Evolutionary conservation across 192 early-diverging fungal species (phyloP), one percentile per base, ranked within the genome.

Genomic region (Coemansia sp.): DNA sequence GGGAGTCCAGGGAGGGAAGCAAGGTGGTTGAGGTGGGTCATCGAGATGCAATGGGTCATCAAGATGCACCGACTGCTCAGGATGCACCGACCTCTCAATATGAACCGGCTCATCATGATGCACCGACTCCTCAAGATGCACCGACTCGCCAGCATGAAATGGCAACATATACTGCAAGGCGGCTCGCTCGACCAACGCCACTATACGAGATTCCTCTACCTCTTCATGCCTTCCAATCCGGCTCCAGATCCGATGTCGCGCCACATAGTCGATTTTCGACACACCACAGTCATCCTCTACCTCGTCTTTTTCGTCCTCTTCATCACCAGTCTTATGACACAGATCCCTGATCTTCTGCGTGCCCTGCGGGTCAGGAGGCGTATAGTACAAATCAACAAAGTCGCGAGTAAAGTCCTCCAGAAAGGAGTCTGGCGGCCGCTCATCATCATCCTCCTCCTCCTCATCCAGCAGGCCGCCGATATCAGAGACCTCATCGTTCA

Each of bases 401-500:
- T 64, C 54, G 0, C 58, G 65, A 2, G 75, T 71, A 58, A 68
- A 78, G 19, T 42, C 75, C 19, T 68, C 75, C 18, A 78, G 56
- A 52, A 78, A 68, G 54, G 69, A 72, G 5, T 41, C 27, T 15
- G 53, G 14, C 24, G 26, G 17, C 44, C n/a, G n/a, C n/a, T n/a
- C n/a, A n/a, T n/a, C n/a, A n/a, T 39, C 42, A 15, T 36, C 15
- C 8, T 11, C 26, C 10, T 40, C 19, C 0, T 41, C 53, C 21
- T 52, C 48, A 12, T 14, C 24, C 6, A 32, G 10, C 38, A 38
- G 12, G 11, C n/a, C 46, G 8, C 40, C 10, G 24, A 2, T 40
- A 19, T 63, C 44, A 3, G 41, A 43, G 19, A 8, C 26, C 15
- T 35, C 32, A 39, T 40, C 48, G 26, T 3, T 10, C 2, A 35